Percentiles rank a stretch among this genome's conserved stretches.
These are phyloP conservation scores for Trypanosoma conorhini DNA, from an alignment of 208 protist genomes.

Conservation along the genomic window DNA sequence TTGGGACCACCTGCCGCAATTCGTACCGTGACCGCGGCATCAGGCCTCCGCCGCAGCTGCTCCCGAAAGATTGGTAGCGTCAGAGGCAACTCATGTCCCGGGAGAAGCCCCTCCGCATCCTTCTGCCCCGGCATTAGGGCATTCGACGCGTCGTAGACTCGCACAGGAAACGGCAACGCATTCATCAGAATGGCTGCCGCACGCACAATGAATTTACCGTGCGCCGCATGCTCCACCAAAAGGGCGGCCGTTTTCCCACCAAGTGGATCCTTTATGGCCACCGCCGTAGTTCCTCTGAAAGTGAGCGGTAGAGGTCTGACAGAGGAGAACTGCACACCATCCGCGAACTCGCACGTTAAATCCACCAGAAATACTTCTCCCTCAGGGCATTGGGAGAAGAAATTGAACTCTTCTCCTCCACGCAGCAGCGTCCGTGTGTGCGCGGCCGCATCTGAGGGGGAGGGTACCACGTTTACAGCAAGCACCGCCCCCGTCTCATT, in stretches of 20 bases:
- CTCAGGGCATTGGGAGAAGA: constrained; percentile 6
- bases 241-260: constrained; percentile 8
- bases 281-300: constrained; percentile 12
- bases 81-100: constrained; percentile 7
- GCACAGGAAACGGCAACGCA: constrained; percentile 20
- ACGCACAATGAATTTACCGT: constrained; percentile 21
- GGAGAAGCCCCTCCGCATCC: constrained; percentile 2
- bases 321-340: constrained; percentile 17
- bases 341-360: constrained; percentile 18
- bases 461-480: constrained; percentile 14
- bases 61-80: constrained; percentile 3
- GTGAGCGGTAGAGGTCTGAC: neutral
- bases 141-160: constrained; percentile 21
- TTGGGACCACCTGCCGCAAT: constrained; percentile 5
- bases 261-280: constrained; percentile 5
- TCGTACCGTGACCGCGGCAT: neutral
- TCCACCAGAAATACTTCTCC: neutral
- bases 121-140: constrained; percentile 13
- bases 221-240: constrained; percentile 10
- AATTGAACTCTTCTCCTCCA: constrained; percentile 21
- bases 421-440: neutral
- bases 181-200: constrained; percentile 11
- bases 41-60: neutral
- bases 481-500: constrained; percentile 34
- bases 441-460: neutral